Evolutionary conservation across 768 basidiomycete genomes (phyloP), one percentile per base, ranked within the genome.

Genomic region (Boletellus sp.): DNA sequence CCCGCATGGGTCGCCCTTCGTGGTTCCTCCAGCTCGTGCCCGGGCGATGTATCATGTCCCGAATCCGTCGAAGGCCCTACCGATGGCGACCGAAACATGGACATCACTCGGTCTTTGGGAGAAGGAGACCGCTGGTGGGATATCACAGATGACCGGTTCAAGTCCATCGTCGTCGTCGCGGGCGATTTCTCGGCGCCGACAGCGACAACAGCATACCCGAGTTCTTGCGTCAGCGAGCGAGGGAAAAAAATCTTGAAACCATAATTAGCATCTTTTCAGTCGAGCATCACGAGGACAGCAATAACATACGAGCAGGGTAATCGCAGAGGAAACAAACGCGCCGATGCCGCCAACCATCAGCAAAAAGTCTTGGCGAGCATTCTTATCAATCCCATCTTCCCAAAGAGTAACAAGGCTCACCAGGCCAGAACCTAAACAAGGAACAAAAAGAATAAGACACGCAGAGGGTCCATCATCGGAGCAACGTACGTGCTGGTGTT

Each of bases 321-420:
- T 86, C 16, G 81, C 81, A 22, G 89, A 89, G 4, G 89, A 91
- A 19, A 88, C 74, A 59, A 90, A 82, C 57, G 84, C 84, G 13
- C 89, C 89, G 26, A 91, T 76, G 16, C 77, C 87, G 19, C 80
- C 83, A 46, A 84, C 57, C 80, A 88, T 83, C 40, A 84, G 67
- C 10, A 90, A 72, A 50, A 88, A 78, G 65, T 92, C 90, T 28
- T 80, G 43, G 32, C 13, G 24, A 11, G 19, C 4, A 39, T 38
- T 8, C 35, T 48, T 19, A 49, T 40, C 6, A 22, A 37, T 42
- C 43, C 31, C 10, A 19, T 43, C 20, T 17, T 42, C 10, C n/a
- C 32, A 31, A 28, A 22, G 39, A 45, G 42, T 3, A 26, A n/a
- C 8, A 32, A 15, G 11, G 62, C 73, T 51, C 70, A 84, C 81